These are phyloP conservation scores for Zopfia rhizophila DNA, from an alignment of 2,329 filamentous ascomycete genomes.

Conservation along the genomic window DNA sequence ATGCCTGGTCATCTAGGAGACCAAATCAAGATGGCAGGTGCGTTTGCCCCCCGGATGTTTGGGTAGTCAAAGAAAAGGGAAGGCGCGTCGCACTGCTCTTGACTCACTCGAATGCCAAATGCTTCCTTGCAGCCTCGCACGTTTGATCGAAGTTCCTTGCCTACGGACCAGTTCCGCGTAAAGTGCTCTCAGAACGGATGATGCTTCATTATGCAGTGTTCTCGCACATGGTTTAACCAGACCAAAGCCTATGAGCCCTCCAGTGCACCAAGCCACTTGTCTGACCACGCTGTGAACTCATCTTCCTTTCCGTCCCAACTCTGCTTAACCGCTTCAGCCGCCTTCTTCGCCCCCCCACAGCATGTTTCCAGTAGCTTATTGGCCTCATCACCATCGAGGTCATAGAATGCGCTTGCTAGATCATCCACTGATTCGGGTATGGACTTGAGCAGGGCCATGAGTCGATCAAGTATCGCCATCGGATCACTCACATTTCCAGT, in stretches of 20 bases:
- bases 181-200: neutral
- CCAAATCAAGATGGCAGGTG: too few relatives aligned
- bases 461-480: conserved; percentile 61
- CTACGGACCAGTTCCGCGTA: too few relatives aligned
- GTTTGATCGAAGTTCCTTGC: too few relatives aligned
- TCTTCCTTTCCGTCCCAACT: conserved; percentile 75
- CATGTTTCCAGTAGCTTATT: conserved; percentile 69
- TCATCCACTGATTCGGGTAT: conserved; percentile 77
- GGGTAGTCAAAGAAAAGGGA: too few relatives aligned
- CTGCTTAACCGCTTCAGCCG: conserved; percentile 65
- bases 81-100: too few relatives aligned
- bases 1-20: too few relatives aligned
- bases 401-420: conserved; percentile 77
- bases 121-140: too few relatives aligned
- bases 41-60: too few relatives aligned
- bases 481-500: conserved; percentile 20
- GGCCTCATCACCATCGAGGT: conserved; percentile 68
- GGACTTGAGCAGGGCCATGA: conserved; percentile 65
- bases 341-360: conserved; percentile 68
- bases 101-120: too few relatives aligned
- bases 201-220: neutral
- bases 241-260: conserved; percentile 42
- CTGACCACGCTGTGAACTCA: conserved; percentile 82
- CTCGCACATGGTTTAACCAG: neutral
- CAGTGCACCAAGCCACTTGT: conserved; percentile 62